These are phyloP conservation scores for Phytophthora palmivora DNA, from an alignment of 352 stramenopile genomes.

Conservation along the genomic window DNA sequence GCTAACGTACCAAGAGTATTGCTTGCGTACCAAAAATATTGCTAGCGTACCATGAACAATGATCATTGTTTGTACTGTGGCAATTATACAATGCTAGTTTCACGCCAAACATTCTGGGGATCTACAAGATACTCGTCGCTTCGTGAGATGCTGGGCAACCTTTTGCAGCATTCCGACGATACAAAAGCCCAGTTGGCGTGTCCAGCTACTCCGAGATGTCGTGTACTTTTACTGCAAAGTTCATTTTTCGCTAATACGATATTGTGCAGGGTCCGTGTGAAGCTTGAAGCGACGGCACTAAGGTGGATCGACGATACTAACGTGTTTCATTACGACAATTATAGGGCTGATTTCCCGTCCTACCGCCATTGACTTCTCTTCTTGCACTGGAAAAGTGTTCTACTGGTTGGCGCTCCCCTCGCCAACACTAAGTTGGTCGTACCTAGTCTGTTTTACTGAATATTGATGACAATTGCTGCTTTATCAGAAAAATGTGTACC, in stretches of 20 bases:
- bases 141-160: slow-evolving; percentile 38
- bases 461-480: background rate
- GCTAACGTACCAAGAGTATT: too few relatives aligned
- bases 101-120: slow-evolving; percentile 33
- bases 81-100: slow-evolving; percentile 15
- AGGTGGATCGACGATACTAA: slow-evolving; percentile 55
- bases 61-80: too few relatives aligned
- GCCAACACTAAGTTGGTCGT: slow-evolving; percentile 30
- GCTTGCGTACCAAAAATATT: too few relatives aligned
- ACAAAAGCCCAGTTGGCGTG: slow-evolving; percentile 32
- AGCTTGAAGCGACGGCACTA: too few relatives aligned
- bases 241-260: background rate
- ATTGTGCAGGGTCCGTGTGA: slow-evolving; percentile 49
- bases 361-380: slow-evolving; percentile 57
- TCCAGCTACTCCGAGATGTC: slow-evolving; percentile 28
- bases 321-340: slow-evolving; percentile 60
- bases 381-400: slow-evolving; percentile 56
- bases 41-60: too few relatives aligned
- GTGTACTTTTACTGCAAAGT: background rate
- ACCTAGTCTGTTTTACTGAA: background rate
- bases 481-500: slow-evolving; percentile 40
- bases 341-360: slow-evolving; percentile 36
- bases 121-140: slow-evolving; percentile 33
- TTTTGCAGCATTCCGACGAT: slow-evolving; percentile 34
- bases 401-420: slow-evolving; percentile 59